A percentile compares a stretch with the other conserved stretches of the same genome.
These are phyloP conservation scores for Komagataella pastoris DNA, from an alignment of 805 yeast genomes.

Conservation along the genomic window DNA sequence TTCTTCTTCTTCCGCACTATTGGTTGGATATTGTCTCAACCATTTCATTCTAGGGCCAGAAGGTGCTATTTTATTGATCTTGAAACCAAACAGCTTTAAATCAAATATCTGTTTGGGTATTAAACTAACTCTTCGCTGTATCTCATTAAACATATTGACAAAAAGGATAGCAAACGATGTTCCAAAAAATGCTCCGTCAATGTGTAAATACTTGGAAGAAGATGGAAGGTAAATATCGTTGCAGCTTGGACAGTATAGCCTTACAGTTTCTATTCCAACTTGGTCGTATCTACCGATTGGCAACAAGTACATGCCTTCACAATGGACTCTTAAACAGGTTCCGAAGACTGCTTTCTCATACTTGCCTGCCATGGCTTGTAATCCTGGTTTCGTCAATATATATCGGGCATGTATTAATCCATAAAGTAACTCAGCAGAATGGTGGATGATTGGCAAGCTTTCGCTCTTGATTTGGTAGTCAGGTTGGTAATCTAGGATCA, in stretches of 20 bases:
- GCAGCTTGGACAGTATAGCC: slow-evolving; percentile 91
- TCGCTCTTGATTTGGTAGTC: slow-evolving; percentile 43
- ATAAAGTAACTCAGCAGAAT: slow-evolving; percentile 82
- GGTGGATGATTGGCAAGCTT: slow-evolving; percentile 67
- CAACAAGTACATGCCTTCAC: slow-evolving; percentile 80
- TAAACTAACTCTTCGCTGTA: slow-evolving; percentile 60
- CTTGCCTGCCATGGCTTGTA: slow-evolving; percentile 86
- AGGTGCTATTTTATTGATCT: slow-evolving; percentile 55
- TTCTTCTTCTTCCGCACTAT: slow-evolving; percentile 48
- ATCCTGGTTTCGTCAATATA: slow-evolving; percentile 79
- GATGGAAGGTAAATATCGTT: slow-evolving; percentile 83
- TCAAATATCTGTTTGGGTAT: slow-evolving; percentile 48
- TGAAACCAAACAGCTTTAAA: slow-evolving; percentile 79
- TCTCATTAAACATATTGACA: slow-evolving; percentile 82
- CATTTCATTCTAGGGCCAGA: slow-evolving; percentile 95
- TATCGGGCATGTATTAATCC: slow-evolving; percentile 92
- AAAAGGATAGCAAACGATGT: slow-evolving; percentile 91
- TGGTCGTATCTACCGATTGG: slow-evolving; percentile 89
- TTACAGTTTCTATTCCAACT: slow-evolving; percentile 84
- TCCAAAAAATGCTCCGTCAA: slow-evolving; percentile 96
- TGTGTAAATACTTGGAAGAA: slow-evolving; percentile 71
- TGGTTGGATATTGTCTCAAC: slow-evolving; percentile 70
- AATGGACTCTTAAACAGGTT: slow-evolving; percentile 76
- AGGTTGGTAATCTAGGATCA: slow-evolving; percentile 77
- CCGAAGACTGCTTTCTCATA: slow-evolving; percentile 87